phyloP scores from a whole-genome alignment of 1,284 basidiomycete species.

The Leucoagaricus sp. region DNA sequence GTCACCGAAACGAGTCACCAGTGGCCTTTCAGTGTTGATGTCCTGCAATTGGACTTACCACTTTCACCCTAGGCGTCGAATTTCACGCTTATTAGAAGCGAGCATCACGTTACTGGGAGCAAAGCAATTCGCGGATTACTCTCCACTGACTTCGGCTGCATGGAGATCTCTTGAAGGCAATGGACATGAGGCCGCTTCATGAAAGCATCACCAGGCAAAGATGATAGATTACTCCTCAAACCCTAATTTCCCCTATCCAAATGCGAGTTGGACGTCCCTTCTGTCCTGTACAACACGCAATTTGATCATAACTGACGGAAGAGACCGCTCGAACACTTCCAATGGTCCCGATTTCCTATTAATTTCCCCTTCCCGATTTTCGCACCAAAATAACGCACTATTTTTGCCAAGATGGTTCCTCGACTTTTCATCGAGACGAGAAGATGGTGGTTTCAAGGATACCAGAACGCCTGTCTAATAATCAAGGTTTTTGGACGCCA shows the following conservation, averaged over 20 bases:
- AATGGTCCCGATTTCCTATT: not conserved
- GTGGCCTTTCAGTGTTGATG: too few species aligned
- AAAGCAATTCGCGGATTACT: not conserved
- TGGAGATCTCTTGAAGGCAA: not conserved
- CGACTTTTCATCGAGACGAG: not conserved
- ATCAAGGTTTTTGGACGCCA: not conserved
- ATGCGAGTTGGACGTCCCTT: too few species aligned
- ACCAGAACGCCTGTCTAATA: slow-evolving; percentile 11
- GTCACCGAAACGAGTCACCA: too few species aligned
- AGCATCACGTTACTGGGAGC: too few species aligned
- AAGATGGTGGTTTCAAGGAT: slow-evolving; percentile 3
- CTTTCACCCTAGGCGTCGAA: too few species aligned
- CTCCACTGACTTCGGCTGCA: not conserved
- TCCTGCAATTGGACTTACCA: too few species aligned
- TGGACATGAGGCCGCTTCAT: not conserved
- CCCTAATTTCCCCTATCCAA: too few species aligned
- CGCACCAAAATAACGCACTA: too few species aligned
- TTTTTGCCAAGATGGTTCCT: not conserved
- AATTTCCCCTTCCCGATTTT: not conserved
- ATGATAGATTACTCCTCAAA: not conserved
- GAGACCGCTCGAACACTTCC: not conserved
- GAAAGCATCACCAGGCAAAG: not conserved
- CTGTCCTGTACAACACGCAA: too few species aligned
- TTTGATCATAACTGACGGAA: not conserved
- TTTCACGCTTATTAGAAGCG: too few species aligned